Evolutionary conservation across 257 asterid species (phyloP).

Genomic region (Solanum piurae): DNA sequence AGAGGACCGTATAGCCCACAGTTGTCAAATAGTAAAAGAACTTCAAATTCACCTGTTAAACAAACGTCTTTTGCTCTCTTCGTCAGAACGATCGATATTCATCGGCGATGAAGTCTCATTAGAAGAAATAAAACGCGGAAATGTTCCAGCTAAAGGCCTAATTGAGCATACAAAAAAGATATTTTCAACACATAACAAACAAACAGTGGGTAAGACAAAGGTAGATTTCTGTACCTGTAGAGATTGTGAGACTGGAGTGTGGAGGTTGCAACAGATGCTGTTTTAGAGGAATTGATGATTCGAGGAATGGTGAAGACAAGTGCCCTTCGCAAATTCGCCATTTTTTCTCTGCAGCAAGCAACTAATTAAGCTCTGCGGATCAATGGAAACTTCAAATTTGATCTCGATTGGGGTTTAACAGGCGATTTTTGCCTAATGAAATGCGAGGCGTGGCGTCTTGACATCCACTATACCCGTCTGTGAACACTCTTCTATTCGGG

Average conservation of each 20-base stretch:
- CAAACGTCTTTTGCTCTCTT: conserved; percentile 69
- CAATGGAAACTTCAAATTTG: not conserved
- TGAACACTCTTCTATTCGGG: not conserved
- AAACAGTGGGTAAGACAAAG: not conserved
- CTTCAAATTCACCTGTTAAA: conserved; percentile 41
- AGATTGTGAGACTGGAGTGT: conserved; percentile 7
- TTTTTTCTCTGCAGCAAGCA: not conserved
- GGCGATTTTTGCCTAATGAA: not conserved
- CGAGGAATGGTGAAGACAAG: conserved; percentile 40
- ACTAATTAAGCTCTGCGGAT: not conserved
- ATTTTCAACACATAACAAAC: not conserved
- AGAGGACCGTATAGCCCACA: not conserved
- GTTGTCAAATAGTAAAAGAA: not conserved
- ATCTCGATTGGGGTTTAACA: not conserved
- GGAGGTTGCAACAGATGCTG: conserved; percentile 10
- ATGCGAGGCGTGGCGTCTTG: not conserved
- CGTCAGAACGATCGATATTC: conserved; percentile 51
- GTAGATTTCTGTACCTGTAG: conserved; percentile 18
- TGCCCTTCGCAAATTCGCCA: conserved; percentile 55
- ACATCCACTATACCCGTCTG: not conserved
- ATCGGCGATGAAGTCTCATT: conserved; percentile 14
- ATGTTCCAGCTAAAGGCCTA: conserved; percentile 45
- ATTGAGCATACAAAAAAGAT: not conserved
- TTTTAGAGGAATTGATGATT: conserved; percentile 27
- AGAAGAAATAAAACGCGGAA: conserved; percentile 39